Base-by-base conservation (phyloP, 768 basidiomycete species). In the Phylloporus rhodoxanthus region DNA sequence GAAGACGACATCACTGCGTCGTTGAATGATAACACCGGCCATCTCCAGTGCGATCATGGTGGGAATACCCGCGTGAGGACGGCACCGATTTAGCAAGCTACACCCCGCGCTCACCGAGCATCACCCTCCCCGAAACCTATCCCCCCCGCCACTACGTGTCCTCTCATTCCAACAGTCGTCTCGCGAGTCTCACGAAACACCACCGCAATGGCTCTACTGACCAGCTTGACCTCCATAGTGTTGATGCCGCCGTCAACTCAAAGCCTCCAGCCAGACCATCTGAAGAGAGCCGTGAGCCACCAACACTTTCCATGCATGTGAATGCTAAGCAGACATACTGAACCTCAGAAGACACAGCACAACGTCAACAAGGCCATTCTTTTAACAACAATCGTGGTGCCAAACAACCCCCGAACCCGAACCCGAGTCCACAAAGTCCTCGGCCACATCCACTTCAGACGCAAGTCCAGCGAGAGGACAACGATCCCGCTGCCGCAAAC, bases 61-160 rank as follows among this genome's bases (percentile, higher is more conserved):
- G 58, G 45, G 33, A 73, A 68, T 23, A 61, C 69, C 71, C 68
- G 44, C 74, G 62, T 51, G 76, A 77, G 19, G 76, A 76, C 49
- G 72, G 74, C 49, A 74, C 15, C 29, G 79, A 82, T 34, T 78
- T 75, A 15, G 78, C 74, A 20, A 72, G 73, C 6, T 83, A 76
- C 55, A 88, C 85, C 1, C 85, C 85, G 5, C 77, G 84, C 20
- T 87, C 85, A 3, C 83, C 84, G 1, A 77, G 78, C 28, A 74
- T 74, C 11, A 73, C 69, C n/a, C 70, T 86, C 15, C 83, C 84
- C 2, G 79, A 81, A 2, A 62, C 68, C 30, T 66, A 70, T 25
- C 59, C 61, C 9, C 45, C 65, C 5, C 66, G 61, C 23, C 61
- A 61, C 30, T 71, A 69, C 48, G 54, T 59, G 32, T 14, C 60